A percentile compares a stretch with the other conserved stretches of the same genome.
phyloP scores from a whole-genome alignment of 1,284 basidiomycete species.

The Golubevia sp. region DNA sequence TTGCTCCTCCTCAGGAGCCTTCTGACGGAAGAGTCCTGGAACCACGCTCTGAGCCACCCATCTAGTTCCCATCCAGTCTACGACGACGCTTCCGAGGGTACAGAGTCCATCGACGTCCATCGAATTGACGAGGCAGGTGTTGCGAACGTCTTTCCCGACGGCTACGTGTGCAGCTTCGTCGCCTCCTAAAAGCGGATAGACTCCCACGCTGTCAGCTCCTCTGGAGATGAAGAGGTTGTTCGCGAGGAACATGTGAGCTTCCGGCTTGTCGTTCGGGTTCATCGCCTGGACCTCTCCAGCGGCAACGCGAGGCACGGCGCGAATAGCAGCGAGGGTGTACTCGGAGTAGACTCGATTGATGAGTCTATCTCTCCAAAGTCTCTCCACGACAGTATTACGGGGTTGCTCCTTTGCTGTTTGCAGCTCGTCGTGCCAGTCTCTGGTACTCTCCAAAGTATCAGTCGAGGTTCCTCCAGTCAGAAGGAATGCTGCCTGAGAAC shows the following conservation, averaged over 20 bases:
- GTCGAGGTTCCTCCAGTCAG: slow-evolving; percentile 52
- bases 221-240: slow-evolving; percentile 61
- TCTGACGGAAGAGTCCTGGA: slow-evolving; percentile 67
- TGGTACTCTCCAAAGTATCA: slow-evolving; percentile 52
- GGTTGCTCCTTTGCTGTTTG: slow-evolving; percentile 58
- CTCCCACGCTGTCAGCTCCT: slow-evolving; percentile 55
- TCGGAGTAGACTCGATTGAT: slow-evolving; percentile 55
- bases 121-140: slow-evolving; percentile 49
- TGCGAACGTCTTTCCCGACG: slow-evolving; percentile 58
- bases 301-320: slow-evolving; percentile 56
- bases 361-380: slow-evolving; percentile 54
- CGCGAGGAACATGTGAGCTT: slow-evolving; percentile 58
- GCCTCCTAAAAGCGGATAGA: slow-evolving; percentile 55
- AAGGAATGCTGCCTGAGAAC: slow-evolving; percentile 53
- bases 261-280: slow-evolving; percentile 57
- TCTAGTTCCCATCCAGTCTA: slow-evolving; percentile 68
- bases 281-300: slow-evolving; percentile 55
- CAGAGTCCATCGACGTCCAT: slow-evolving; percentile 47
- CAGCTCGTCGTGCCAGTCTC: slow-evolving; percentile 61
- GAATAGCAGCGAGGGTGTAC: slow-evolving; percentile 49
- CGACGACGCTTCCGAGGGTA: slow-evolving; percentile 64
- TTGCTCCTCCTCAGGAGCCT: slow-evolving; percentile 45
- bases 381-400: slow-evolving; percentile 45
- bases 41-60: slow-evolving; percentile 69
- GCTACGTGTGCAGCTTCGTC: slow-evolving; percentile 60